Evolutionary conservation across 208 protist species (phyloP).

Genomic region (Endotrypanum monterogeii): DNA sequence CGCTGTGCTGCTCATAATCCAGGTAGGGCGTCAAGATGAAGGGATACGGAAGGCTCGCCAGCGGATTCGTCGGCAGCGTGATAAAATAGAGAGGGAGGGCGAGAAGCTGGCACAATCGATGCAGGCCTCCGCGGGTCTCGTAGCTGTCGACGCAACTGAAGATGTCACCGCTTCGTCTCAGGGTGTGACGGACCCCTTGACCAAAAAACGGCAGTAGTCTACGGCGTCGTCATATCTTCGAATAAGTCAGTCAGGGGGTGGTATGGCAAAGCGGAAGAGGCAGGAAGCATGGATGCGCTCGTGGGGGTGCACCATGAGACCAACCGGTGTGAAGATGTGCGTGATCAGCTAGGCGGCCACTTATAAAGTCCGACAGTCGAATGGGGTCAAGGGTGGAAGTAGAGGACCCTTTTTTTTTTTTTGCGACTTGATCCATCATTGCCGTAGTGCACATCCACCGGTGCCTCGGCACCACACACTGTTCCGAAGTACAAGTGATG

Average conservation of each 20-base stretch:
- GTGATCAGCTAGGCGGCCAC: too few species aligned
- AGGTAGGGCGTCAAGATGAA: slow-evolving; percentile 56
- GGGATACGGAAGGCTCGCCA: slow-evolving; percentile 27
- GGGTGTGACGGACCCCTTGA: slow-evolving; percentile 1
- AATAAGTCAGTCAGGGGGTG: neutral
- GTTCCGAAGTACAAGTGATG: too few species aligned
- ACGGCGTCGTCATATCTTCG: too few species aligned
- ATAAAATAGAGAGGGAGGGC: slow-evolving; percentile 15
- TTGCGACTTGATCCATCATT: too few species aligned
- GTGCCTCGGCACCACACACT: too few species aligned
- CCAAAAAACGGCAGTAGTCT: slow-evolving; percentile 26
- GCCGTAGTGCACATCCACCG: too few species aligned
- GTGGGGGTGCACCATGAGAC: too few species aligned
- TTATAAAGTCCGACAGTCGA: too few species aligned
- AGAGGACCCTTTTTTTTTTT: too few species aligned
- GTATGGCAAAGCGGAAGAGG: neutral
- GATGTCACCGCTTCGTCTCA: neutral
- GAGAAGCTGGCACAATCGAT: slow-evolving; percentile 24
- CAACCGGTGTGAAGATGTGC: too few species aligned
- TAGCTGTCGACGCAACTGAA: neutral
- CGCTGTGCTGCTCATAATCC: slow-evolving; percentile 64
- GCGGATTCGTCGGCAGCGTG: slow-evolving; percentile 24
- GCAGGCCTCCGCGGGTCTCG: slow-evolving; percentile 11
- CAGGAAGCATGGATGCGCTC: neutral
- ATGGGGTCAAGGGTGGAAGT: too few species aligned